Percentiles rank a stretch among this genome's conserved stretches.
phyloP scores from a whole-genome alignment of 495 filamentous ascomycete species.

The Xylaria acuta region DNA sequence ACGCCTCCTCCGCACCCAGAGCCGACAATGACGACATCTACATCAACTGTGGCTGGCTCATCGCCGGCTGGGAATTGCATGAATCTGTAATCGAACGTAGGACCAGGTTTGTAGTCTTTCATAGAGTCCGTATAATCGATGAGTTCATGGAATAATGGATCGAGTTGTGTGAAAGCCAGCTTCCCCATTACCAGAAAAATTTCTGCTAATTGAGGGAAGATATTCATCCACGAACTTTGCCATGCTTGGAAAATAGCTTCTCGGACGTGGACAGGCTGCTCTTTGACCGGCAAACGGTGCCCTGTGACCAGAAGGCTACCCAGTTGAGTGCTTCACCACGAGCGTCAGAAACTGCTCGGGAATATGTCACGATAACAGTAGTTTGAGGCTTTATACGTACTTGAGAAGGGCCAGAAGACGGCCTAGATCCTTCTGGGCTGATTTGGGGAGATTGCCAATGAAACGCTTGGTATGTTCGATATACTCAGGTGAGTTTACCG shows the following conservation, averaged over 20 bases:
- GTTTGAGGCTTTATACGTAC: constrained; percentile 29
- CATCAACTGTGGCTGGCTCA: constrained; percentile 63
- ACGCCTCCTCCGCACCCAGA: constrained; percentile 90
- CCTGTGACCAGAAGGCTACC: constrained; percentile 74
- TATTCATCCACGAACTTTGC: constrained; percentile 62
- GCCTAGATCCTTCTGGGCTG: constrained; percentile 38
- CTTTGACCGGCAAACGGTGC: constrained; percentile 64
- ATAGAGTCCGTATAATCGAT: constrained; percentile 69
- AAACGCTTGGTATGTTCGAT: constrained; percentile 32
- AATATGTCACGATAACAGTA: neutral
- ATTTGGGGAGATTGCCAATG: constrained; percentile 35
- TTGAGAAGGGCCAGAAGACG: constrained; percentile 38
- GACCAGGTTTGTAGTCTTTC: constrained; percentile 63
- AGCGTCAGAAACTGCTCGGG: constrained; percentile 6
- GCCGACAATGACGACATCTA: constrained; percentile 84
- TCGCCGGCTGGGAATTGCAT: constrained; percentile 51
- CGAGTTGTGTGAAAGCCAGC: constrained; percentile 64
- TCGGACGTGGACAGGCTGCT: constrained; percentile 66
- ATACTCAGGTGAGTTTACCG: constrained; percentile 39
- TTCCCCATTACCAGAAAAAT: constrained; percentile 61
- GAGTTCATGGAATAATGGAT: constrained; percentile 60
- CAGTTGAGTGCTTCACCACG: constrained; percentile 63
- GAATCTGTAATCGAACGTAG: constrained; percentile 57
- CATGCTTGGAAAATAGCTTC: constrained; percentile 67
- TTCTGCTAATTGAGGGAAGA: constrained; percentile 64